Conservation (phyloP, 768 basidiomycete genomes). For the Leccinum imitatum region DNA sequence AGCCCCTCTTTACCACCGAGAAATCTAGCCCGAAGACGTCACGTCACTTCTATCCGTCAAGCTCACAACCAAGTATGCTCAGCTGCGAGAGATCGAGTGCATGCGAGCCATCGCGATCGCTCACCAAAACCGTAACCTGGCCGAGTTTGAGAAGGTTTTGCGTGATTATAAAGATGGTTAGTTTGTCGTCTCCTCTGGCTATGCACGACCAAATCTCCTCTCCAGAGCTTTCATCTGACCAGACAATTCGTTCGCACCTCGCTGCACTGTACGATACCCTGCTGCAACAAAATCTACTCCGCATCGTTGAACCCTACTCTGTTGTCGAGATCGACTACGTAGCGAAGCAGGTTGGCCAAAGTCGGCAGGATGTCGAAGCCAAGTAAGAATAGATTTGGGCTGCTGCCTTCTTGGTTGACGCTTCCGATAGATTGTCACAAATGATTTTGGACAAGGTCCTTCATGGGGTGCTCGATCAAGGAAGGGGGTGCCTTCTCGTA, state of each 20-base stretch:
- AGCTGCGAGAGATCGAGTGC: slow-evolving; percentile 86
- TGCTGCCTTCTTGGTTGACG: slow-evolving; percentile 4
- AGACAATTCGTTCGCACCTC: slow-evolving; percentile 93
- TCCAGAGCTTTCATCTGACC: slow-evolving; percentile 90
- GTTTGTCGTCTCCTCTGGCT: slow-evolving; percentile 11
- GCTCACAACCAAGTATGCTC: slow-evolving; percentile 83
- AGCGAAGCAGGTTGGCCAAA: slow-evolving; percentile 83
- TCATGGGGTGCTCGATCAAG: slow-evolving; percentile 95
- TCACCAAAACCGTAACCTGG: slow-evolving; percentile 87
- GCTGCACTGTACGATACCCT: slow-evolving; percentile 94
- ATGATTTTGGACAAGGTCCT: slow-evolving; percentile 98
- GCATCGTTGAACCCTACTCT: slow-evolving; percentile 95
- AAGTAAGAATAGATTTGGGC: slow-evolving; percentile 55
- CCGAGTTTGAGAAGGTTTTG: slow-evolving; percentile 85
- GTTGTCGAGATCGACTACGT: slow-evolving; percentile 90
- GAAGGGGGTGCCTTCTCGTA: slow-evolving; percentile 87
- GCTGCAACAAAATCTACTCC: slow-evolving; percentile 90
- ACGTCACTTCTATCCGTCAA: slow-evolving; percentile 84
- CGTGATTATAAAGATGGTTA: slow-evolving; percentile 81
- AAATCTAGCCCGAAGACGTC: slow-evolving; percentile 85
- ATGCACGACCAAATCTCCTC: neutral
- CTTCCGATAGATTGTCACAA: slow-evolving; percentile 71
- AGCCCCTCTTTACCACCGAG: neutral
- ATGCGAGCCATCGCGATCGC: slow-evolving; percentile 95
- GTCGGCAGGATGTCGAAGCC: slow-evolving; percentile 82